Evolutionary conservation across 176 grass and related monocot species (phyloP).

Genomic region (Hyparrhenia diplandra): DNA sequence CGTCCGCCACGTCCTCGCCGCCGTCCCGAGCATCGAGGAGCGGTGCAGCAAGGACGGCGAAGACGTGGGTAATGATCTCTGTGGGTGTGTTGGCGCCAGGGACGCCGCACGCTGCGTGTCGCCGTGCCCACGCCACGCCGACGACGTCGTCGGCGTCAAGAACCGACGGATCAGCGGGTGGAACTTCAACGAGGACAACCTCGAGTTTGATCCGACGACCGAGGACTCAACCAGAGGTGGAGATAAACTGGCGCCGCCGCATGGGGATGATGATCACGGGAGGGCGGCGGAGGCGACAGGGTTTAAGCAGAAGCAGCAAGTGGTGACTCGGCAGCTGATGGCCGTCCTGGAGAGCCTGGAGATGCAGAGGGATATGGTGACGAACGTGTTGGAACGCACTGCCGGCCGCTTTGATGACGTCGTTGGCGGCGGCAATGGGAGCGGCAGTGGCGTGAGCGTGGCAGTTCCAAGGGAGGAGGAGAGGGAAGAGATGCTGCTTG

Average conservation of each 20-base stretch:
- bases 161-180: conserved; percentile 71
- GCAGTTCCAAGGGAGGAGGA: too few relatives aligned
- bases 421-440: background rate
- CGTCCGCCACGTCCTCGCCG: conserved; percentile 54
- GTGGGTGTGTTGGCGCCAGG: background rate
- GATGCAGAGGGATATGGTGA: conserved; percentile 57
- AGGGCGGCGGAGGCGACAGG: background rate
- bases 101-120: conserved; percentile 15
- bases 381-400: conserved; percentile 41
- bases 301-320: conserved; percentile 27
- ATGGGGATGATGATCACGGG: background rate
- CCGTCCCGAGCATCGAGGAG: conserved; percentile 64
- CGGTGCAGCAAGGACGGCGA: conserved; percentile 37
- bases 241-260: background rate
- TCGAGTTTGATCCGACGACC: conserved; percentile 39
- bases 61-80: background rate
- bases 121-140: conserved; percentile 17
- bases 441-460: too few relatives aligned
- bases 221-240: background rate
- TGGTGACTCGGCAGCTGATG: conserved; percentile 58
- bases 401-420: background rate
- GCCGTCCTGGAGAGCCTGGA: conserved; percentile 67
- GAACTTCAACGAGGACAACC: conserved; percentile 68
- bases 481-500: too few relatives aligned
- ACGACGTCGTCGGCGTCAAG: conserved; percentile 23